These are phyloP conservation scores for Acanthamoeba lenticulata DNA, from an alignment of 208 protist genomes.

Conservation along the genomic window DNA sequence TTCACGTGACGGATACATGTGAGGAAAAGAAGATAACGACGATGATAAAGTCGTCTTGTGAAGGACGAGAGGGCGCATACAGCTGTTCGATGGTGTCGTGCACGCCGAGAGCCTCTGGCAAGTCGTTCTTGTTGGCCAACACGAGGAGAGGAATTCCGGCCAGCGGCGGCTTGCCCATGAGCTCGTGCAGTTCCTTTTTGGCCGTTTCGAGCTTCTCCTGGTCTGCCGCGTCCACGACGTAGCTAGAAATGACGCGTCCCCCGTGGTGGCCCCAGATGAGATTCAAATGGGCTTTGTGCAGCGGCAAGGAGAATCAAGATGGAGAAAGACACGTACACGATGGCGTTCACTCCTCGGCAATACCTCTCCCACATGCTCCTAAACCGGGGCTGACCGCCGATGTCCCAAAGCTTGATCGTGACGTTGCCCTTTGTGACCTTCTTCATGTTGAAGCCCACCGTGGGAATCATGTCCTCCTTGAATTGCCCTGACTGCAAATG, in stretches of 20 bases:
- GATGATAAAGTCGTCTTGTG: not conserved
- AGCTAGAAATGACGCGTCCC: slow-evolving; percentile 67
- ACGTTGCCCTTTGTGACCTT: slow-evolving; percentile 93
- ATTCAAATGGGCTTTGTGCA: not conserved
- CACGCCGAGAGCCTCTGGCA: slow-evolving; percentile 81
- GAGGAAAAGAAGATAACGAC: slow-evolving; percentile 46
- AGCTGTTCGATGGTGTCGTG: slow-evolving; percentile 86
- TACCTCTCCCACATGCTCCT: slow-evolving; percentile 94
- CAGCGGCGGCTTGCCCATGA: slow-evolving; percentile 90
- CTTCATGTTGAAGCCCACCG: slow-evolving; percentile 94
- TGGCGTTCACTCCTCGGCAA: slow-evolving; percentile 92
- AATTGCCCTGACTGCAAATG: slow-evolving; percentile 80
- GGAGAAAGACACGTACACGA: slow-evolving; percentile 85
- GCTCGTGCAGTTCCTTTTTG: slow-evolving; percentile 86
- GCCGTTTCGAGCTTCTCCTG: slow-evolving; percentile 84
- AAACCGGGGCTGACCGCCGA: slow-evolving; percentile 93
- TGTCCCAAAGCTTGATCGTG: slow-evolving; percentile 94
- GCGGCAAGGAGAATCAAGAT: not conserved
- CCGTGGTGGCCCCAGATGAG: not conserved
- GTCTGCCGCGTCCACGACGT: slow-evolving; percentile 92
- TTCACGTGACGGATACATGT: not conserved
- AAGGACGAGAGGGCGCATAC: slow-evolving; percentile 74
- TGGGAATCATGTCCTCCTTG: slow-evolving; percentile 92
- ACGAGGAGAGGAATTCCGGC: slow-evolving; percentile 91
- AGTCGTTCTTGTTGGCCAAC: slow-evolving; percentile 94